These are phyloP conservation scores for Microsporum audouinii DNA, from an alignment of 2,329 filamentous ascomycete genomes.

Conservation along the genomic window DNA sequence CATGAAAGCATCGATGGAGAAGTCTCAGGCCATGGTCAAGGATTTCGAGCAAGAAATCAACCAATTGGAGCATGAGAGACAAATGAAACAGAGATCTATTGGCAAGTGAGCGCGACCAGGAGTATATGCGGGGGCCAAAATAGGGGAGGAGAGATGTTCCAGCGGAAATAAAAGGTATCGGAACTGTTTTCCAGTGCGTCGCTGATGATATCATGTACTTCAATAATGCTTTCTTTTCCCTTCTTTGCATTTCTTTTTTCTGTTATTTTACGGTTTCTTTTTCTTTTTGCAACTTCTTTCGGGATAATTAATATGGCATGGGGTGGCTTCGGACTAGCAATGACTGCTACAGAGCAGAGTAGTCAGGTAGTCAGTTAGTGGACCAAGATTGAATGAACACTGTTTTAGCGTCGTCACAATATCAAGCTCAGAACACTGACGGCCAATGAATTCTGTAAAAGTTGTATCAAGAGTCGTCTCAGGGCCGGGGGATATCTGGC, in stretches of 20 bases:
- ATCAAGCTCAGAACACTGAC: neutral
- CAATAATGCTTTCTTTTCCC: constrained; percentile 10
- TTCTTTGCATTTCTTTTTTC: constrained; percentile 12
- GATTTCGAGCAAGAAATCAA: constrained; percentile 58
- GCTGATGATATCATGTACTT: neutral
- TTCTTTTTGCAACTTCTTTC: constrained; percentile 4
- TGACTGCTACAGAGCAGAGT: neutral
- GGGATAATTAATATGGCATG: neutral
- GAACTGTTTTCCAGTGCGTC: neutral
- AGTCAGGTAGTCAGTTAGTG: neutral
- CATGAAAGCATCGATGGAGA: constrained; percentile 50
- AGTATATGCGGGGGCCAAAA: constrained; percentile 8
- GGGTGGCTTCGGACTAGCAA: neutral
- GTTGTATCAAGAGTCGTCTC: neutral
- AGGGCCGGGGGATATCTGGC: neutral
- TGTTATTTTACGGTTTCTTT: constrained; percentile 5
- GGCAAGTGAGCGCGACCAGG: constrained; percentile 16
- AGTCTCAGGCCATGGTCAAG: constrained; percentile 61
- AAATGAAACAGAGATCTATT: constrained; percentile 27
- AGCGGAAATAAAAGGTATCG: neutral
- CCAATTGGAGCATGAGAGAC: constrained; percentile 50
- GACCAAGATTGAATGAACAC: neutral
- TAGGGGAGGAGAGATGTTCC: neutral
- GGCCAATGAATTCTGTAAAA: constrained; percentile 1
- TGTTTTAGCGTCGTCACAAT: neutral